A percentile compares a stretch with the other conserved stretches of the same genome.
phyloP scores from a whole-genome alignment of 129 eudicot species.

The Glebionis coronaria region DNA sequence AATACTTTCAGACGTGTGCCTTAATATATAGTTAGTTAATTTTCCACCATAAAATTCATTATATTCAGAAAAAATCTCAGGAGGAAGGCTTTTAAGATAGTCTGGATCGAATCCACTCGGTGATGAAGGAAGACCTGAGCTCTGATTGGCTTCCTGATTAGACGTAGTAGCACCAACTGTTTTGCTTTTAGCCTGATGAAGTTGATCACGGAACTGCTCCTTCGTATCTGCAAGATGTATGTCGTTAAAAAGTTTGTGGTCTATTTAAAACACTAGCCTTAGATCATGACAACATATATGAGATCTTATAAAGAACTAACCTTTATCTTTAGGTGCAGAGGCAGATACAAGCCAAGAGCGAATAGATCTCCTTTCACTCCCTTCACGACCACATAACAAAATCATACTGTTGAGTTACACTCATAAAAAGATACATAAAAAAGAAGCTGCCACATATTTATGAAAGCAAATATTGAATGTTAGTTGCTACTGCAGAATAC shows the following conservation, averaged over 20 bases:
- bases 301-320: constrained; percentile 10
- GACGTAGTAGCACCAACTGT: constrained; percentile 25
- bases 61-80: constrained; percentile 70
- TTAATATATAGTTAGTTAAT: constrained; percentile 40
- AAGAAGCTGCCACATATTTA: neutral
- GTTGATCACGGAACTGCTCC: constrained; percentile 22
- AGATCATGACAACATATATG: no score
- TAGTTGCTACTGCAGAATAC: constrained; percentile 30
- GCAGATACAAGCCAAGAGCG: constrained; percentile 79
- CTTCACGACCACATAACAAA: constrained; percentile 36
- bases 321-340: constrained; percentile 33
- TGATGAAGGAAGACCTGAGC: constrained; percentile 48
- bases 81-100: constrained; percentile 78
- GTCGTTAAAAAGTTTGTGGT: constrained; percentile 8
- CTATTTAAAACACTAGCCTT: neutral
- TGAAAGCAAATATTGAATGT: neutral
- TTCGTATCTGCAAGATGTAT: constrained; percentile 26
- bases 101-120: constrained; percentile 68
- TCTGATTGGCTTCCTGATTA: constrained; percentile 30
- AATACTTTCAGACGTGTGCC: constrained; percentile 32
- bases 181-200: constrained; percentile 31
- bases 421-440: constrained; percentile 8
- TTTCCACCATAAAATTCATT: constrained; percentile 74
- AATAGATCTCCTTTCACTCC: constrained; percentile 56
- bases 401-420: neutral